Conservation (phyloP, 2,329 filamentous ascomycete species). For the Cladophialophora exuberans region DNA sequence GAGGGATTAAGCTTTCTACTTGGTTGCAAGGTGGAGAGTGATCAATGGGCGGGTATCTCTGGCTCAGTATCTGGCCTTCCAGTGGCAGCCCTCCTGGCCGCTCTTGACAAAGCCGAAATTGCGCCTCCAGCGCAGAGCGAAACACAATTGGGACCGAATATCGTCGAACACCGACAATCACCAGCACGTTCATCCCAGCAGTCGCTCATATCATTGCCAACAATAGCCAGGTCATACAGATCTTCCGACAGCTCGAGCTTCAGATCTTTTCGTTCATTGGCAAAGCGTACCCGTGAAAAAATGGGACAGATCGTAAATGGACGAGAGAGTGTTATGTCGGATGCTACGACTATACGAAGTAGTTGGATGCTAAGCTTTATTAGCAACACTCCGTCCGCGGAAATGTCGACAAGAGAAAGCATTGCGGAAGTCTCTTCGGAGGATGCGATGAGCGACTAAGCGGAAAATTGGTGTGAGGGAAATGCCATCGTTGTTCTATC, state of each 20-base stretch:
- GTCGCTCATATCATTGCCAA: neutral
- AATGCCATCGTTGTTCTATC: too few species aligned
- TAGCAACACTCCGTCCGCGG: neutral
- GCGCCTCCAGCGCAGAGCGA: neutral
- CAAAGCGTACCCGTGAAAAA: neutral
- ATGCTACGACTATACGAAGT: neutral
- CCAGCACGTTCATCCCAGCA: too few species aligned
- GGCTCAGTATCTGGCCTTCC: too few species aligned
- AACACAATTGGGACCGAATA: neutral
- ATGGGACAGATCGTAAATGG: neutral
- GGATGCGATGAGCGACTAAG: neutral
- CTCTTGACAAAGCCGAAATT: too few species aligned
- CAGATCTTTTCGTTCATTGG: neutral
- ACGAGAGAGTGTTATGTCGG: neutral
- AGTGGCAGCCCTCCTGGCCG: too few species aligned
- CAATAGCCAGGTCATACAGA: neutral
- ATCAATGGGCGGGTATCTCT: too few species aligned
- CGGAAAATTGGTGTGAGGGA: neutral
- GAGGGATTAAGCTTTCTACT: too few species aligned
- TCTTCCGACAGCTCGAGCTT: neutral
- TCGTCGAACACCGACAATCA: too few species aligned
- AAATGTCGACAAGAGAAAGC: neutral
- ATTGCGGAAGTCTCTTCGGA: neutral
- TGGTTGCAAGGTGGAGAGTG: too few species aligned
- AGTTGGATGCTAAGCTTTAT: neutral